phyloP scores from a whole-genome alignment of 2,329 filamentous ascomycete species.

The Epichloe sp. region DNA sequence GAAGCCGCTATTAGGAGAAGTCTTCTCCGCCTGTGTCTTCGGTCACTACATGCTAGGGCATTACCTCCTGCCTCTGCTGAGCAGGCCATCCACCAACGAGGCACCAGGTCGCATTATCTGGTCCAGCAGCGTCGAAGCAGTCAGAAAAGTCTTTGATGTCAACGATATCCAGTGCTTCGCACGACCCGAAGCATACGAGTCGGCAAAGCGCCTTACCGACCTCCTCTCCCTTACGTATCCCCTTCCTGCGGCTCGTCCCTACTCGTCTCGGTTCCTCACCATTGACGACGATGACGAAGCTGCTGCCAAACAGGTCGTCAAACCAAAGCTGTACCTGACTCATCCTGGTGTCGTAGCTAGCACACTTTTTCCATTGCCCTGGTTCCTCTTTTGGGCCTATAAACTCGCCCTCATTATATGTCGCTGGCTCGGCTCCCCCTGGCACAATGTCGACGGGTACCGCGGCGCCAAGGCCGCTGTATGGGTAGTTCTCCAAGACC shows the following conservation, averaged over 20 bases:
- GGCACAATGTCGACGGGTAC: conserved; percentile 72
- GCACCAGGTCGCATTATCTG: conserved; percentile 62
- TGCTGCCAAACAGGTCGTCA: conserved; percentile 7
- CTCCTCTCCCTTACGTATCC: conserved; percentile 61
- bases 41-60: conserved; percentile 88
- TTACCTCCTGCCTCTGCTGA: conserved; percentile 62
- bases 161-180: conserved; percentile 66
- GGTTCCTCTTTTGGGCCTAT: conserved; percentile 59
- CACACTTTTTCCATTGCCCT: conserved; percentile 61
- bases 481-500: conserved; percentile 61
- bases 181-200: conserved; percentile 60
- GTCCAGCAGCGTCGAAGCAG: conserved; percentile 71
- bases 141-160: conserved; percentile 37
- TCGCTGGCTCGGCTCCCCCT: conserved; percentile 71
- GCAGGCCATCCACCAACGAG: conserved; percentile 27
- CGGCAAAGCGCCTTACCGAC: conserved; percentile 77
- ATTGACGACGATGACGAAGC: conserved; percentile 10
- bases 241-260: conserved; percentile 48
- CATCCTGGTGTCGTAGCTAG: conserved; percentile 85
- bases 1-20: conserved; percentile 53
- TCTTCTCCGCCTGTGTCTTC: conserved; percentile 89
- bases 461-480: conserved; percentile 61
- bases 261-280: conserved; percentile 43
- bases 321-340: conserved; percentile 58
- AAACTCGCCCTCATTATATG: conserved; percentile 53